A percentile compares a stretch with the other conserved stretches of the same genome.
These are phyloP conservation scores for Prillingera fragicola DNA, from an alignment of 1,284 basidiomycete species.

Conservation along the genomic window DNA sequence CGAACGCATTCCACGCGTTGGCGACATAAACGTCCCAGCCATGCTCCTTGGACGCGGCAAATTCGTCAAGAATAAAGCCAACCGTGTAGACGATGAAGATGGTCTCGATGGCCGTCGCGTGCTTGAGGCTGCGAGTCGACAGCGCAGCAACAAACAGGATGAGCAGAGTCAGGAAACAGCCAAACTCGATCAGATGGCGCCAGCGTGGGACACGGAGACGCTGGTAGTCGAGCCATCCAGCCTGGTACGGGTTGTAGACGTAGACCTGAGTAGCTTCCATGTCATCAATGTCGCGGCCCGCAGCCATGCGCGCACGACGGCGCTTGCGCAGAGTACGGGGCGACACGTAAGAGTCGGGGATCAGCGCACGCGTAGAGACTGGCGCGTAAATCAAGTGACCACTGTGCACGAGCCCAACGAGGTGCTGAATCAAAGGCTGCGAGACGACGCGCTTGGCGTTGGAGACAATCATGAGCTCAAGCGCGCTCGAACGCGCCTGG, in stretches of 20 bases:
- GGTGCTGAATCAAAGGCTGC: conserved; percentile 70
- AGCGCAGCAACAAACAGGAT: conserved; percentile 57
- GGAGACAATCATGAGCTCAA: conserved; percentile 81
- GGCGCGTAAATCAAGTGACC: conserved; percentile 54
- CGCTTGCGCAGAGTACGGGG: conserved; percentile 26
- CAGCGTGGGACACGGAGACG: conserved; percentile 77
- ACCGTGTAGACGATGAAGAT: conserved; percentile 67
- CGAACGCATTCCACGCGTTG: conserved; percentile 82
- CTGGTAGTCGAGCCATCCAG: conserved; percentile 71
- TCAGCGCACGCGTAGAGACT: conserved; percentile 60
- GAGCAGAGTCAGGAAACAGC: conserved; percentile 63
- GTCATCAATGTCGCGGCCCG: conserved; percentile 7
- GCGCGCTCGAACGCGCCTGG: conserved; percentile 62
- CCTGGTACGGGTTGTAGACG: conserved; percentile 64
- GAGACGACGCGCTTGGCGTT: conserved; percentile 71
- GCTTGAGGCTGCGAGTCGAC: conserved; percentile 54
- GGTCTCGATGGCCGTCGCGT: conserved; percentile 58
- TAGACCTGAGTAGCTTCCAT: conserved; percentile 46
- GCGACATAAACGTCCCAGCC: conserved; percentile 81
- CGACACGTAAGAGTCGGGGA: conserved; percentile 80
- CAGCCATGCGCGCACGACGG: conserved; percentile 2
- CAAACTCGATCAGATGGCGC: conserved; percentile 68
- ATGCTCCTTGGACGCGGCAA: conserved; percentile 57
- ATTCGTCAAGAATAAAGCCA: conserved; percentile 65
- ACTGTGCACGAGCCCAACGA: conserved; percentile 73